Evolutionary conservation across 305 asterid genomes (phyloP), one percentile per base, ranked within the genome.

Genomic region (Rubia tinctorum): DNA sequence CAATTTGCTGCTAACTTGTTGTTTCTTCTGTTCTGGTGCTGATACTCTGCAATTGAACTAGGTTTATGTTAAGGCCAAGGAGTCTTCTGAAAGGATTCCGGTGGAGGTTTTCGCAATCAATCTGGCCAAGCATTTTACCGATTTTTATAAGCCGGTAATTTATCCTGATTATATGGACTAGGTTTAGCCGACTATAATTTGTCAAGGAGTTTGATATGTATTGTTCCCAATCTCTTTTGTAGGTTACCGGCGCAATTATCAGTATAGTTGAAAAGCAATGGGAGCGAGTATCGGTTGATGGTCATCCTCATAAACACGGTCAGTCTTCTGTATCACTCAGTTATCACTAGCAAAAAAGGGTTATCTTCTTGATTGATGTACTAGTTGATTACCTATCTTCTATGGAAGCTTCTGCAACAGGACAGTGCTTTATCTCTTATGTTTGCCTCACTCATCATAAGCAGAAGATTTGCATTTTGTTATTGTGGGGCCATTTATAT

Each of bases 21-120:
- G 6, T 5, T 53, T 53, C 23, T 18, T 13, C 23, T 9, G 56
- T 39, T 55, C 1, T 23, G 1, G 25, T 43, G 8, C 55, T 58
- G 34, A 62, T 44, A 0, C 44, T 75, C 56, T 11, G 18, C 73
- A 42, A 66, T 30, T 77, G 78, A 62, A 80, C 84, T 22, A 95
- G 99, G 97, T 95, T 9, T 95, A 95, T 81, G 96, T 86, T 70
- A 95, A 92, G 80, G 99, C 99, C 65, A 92, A 95, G 80, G 97
- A 95, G 81, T 88, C 94, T 72, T 69, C 83, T 68, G 80, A 87
- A 71, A 87, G 74, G 72, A 85, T 90, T 72, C 82, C 97, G 0
- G 88, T 76, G 44, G 99, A 95, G 90, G 94, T 85, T 34, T 92
- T 95, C 73, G 99, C 99, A 2, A 86, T 92, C 75, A 39, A 84